phyloP scores from a whole-genome alignment of 768 basidiomycete species.

The Collybia nuda region DNA sequence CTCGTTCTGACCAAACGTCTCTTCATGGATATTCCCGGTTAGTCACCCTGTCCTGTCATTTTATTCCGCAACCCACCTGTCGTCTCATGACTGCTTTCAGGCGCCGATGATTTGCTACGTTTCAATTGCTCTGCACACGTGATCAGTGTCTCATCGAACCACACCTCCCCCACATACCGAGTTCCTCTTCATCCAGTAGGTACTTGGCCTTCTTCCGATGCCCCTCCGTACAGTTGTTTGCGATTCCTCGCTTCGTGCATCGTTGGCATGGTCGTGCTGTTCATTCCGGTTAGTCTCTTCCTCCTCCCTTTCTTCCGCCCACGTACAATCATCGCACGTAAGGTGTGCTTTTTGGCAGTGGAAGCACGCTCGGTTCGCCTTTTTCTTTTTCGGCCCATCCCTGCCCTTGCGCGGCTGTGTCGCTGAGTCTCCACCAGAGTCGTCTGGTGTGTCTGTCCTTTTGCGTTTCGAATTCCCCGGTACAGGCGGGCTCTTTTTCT shows the following conservation, averaged over 20 bases:
- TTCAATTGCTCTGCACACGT: slow-evolving; percentile 53
- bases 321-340: slow-evolving; percentile 97
- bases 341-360: slow-evolving; percentile 97
- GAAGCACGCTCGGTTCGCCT: slow-evolving; percentile 90
- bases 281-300: neutral
- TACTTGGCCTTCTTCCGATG: slow-evolving; percentile 98
- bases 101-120: slow-evolving; percentile 39
- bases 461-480: slow-evolving; percentile 60
- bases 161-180: slow-evolving; percentile 52
- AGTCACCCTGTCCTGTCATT: no score
- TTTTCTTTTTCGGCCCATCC: slow-evolving; percentile 90
- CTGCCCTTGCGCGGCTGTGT: slow-evolving; percentile 53
- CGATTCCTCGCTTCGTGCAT: slow-evolving; percentile 92
- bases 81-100: slow-evolving; percentile 32
- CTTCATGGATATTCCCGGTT: slow-evolving; percentile 14
- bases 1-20: slow-evolving; percentile 54
- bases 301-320: neutral
- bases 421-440: slow-evolving; percentile 46
- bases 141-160: slow-evolving; percentile 26
- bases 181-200: slow-evolving; percentile 89
- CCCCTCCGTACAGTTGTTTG: slow-evolving; percentile 87
- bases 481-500: slow-evolving; percentile 37
- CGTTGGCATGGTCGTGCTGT: slow-evolving; percentile 94
- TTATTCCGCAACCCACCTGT: no score
- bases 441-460: slow-evolving; percentile 61